Evolutionary conservation across 768 basidiomycete genomes (phyloP), one percentile per base, ranked within the genome.

Genomic region (Leccinellum luteum): DNA sequence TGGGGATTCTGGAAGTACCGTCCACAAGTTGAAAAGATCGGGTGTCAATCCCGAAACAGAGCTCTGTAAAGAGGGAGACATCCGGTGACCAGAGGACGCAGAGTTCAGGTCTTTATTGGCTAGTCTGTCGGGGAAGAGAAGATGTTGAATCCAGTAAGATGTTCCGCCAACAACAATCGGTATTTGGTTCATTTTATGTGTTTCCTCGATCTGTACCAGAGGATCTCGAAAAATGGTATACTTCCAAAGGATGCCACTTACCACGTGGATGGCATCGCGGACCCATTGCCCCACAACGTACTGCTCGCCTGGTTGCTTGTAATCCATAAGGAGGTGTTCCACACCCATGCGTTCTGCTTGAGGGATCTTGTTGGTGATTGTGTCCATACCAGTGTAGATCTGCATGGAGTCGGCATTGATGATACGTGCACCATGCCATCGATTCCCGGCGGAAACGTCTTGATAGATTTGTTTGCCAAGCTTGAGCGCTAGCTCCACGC

Each of bases 331-430:
- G 56, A 90, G 85, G 75, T 99, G 97, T 21, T 89, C 86, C 19
- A 99, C 78, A 4, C 91, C 94, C 49, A 82, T 78, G 68, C 79
- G 85, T 73, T 99, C 94, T 28, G 79, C 74, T 13, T 77, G 66
- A 1, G 94, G 83, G 15, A 94, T 81, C 75, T 99, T 98, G 74
- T 98, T 98, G 27, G 96, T 98, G 66, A 98, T 87, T 51, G 95
- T 77, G 72, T 97, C 90, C 71, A 98, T 81, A 0, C 96, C 96
- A 17, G 79, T 78, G 71, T 98, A 98, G 13, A 94, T 87, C 72
- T 99, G 97, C 96, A 99, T 98, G 13, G 96, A 85, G 73, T 99
- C 97, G 10, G 95, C 92, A 68, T 98, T 98, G 69, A 99, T 87
- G 63, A 98, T 81, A 66, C 85, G 84, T 8, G 85, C 87, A 13